phyloP scores from a whole-genome alignment of 2,329 filamentous ascomycete species.

The Ramularia endophylla region DNA sequence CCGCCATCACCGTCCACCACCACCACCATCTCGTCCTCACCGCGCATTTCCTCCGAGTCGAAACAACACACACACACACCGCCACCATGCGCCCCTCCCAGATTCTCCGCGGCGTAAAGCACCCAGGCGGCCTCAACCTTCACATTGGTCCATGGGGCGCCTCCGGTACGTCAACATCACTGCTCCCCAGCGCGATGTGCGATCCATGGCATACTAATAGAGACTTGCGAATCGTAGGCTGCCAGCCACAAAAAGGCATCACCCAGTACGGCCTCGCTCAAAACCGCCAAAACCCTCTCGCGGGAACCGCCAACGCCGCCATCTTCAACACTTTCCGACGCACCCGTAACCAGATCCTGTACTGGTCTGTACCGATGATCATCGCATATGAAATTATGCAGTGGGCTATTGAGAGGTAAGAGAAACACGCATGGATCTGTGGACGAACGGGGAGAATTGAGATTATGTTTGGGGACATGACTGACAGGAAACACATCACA shows the following conservation, averaged over 20 bases:
- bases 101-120: constrained; percentile 33
- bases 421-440: constrained; percentile 14
- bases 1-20: not conserved
- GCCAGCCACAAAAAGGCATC: constrained; percentile 54
- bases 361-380: constrained; percentile 74
- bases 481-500: constrained; percentile 29
- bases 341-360: constrained; percentile 79
- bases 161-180: constrained; percentile 60
- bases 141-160: constrained; percentile 64
- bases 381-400: constrained; percentile 75
- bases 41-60: constrained; percentile 1
- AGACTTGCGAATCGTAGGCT: constrained; percentile 32
- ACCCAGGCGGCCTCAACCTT: constrained; percentile 27
- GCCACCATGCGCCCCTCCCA: constrained; percentile 33
- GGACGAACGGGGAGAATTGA: not conserved
- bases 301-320: constrained; percentile 69
- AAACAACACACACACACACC: constrained; percentile 4
- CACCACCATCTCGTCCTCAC: constrained; percentile 1
- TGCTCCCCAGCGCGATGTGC: not conserved
- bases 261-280: constrained; percentile 68
- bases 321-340: constrained; percentile 95
- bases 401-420: constrained; percentile 88
- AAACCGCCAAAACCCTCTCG: constrained; percentile 86
- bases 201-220: not conserved
- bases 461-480: no score